Conservation (phyloP, 192 early-diverging fungal species). For the Lobosporangium transversale region DNA sequence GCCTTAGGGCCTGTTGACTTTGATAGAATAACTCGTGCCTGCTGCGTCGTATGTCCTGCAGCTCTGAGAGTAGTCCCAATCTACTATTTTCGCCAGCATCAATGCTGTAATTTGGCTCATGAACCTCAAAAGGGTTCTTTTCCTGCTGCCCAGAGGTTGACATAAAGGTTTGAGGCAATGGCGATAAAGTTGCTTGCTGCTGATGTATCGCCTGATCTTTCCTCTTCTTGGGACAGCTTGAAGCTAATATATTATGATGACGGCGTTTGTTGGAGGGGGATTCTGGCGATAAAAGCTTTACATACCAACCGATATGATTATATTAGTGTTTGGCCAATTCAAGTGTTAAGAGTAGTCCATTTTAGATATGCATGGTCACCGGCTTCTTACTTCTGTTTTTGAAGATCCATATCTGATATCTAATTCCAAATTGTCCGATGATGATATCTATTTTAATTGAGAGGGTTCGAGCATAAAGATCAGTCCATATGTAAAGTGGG, state of each 20-base stretch:
- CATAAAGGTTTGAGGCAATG: no score
- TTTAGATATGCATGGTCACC: no score
- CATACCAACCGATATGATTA: neutral
- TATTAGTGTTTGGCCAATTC: neutral
- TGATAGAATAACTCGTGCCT: neutral
- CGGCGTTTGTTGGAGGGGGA: constrained; percentile 15
- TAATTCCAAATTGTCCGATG: no score
- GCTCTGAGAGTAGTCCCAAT: neutral
- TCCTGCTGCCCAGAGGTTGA: neutral
- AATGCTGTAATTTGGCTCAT: neutral
- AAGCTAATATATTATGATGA: no score
- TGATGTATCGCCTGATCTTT: no score
- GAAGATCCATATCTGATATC: no score
- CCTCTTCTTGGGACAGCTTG: no score
- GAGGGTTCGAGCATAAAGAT: no score
- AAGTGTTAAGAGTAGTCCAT: no score
- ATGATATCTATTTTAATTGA: no score
- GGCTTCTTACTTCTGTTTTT: no score
- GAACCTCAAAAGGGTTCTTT: constrained; percentile 22
- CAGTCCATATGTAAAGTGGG: no score
- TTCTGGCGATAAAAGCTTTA: constrained; percentile 2
- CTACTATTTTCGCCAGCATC: neutral
- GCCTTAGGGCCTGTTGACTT: constrained; percentile 5
- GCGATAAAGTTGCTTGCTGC: neutral
- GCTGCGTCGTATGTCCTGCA: neutral